These are phyloP conservation scores for Xylariaceae sp. DNA, from an alignment of 2,329 filamentous ascomycete genomes.

Conservation along the genomic window DNA sequence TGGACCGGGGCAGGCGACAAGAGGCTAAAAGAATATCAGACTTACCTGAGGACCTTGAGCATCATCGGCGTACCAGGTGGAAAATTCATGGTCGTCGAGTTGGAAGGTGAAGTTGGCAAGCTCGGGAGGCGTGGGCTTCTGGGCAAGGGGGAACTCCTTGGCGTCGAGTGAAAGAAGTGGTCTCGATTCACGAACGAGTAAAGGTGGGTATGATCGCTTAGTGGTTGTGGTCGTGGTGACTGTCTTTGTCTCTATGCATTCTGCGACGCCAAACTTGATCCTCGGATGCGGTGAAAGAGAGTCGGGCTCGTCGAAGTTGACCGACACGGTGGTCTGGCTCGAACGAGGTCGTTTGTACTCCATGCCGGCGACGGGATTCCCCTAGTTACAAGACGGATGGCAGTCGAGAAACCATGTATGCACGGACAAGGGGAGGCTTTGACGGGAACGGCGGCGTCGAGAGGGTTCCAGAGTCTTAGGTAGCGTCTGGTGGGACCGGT, in stretches of 20 bases:
- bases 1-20: constrained; percentile 2
- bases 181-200: constrained; percentile 69
- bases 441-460: neutral
- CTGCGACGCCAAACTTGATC: constrained; percentile 54
- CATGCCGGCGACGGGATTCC: constrained; percentile 22
- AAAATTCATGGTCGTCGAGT: constrained; percentile 54
- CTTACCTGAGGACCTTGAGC: constrained; percentile 21
- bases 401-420: constrained; percentile 18
- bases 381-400: constrained; percentile 9
- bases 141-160: constrained; percentile 85
- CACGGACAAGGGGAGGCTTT: neutral
- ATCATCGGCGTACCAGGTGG: constrained; percentile 28
- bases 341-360: constrained; percentile 33
- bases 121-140: constrained; percentile 72
- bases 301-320: constrained; percentile 43
- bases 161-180: constrained; percentile 69
- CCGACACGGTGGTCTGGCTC: constrained; percentile 40
- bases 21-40: constrained; percentile 12
- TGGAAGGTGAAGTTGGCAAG: constrained; percentile 74
- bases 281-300: constrained; percentile 36
- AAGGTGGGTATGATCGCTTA: constrained; percentile 76
- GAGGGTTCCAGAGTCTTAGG: too few species aligned
- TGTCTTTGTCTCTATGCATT: constrained; percentile 63
- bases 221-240: constrained; percentile 92
- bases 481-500: neutral